Evolutionary conservation across 2,329 filamentous ascomycete genomes (phyloP).

Genomic region (Aspergillus hortae): DNA sequence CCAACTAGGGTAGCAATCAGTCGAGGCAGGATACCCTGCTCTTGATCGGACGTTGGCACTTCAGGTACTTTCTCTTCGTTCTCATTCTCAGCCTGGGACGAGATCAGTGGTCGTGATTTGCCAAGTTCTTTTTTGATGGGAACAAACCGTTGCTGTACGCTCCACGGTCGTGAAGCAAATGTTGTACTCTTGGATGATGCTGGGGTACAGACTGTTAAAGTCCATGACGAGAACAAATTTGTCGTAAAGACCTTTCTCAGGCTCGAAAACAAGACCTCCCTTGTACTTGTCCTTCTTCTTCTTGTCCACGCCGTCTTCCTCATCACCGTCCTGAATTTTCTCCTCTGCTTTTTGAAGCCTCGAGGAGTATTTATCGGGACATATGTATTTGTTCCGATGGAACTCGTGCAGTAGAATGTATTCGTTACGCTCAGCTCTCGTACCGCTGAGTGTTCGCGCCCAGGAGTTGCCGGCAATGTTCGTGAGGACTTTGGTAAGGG

Average conservation of each 20-base stretch:
- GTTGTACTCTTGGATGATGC: constrained; percentile 98
- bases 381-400: constrained; percentile 94
- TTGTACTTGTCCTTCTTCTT: constrained; percentile 99
- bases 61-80: constrained; percentile 88
- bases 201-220: constrained; percentile 98
- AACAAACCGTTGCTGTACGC: constrained; percentile 64
- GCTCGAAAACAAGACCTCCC: constrained; percentile 96
- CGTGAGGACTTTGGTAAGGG: constrained; percentile 89
- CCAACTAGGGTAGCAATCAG: constrained; percentile 90
- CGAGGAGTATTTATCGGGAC: constrained; percentile 86
- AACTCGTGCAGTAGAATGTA: constrained; percentile 99
- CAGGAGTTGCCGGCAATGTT: constrained; percentile 97
- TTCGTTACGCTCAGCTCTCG: constrained; percentile 94
- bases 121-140: neutral
- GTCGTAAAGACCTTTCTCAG: constrained; percentile 95
- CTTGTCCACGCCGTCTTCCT: constrained; percentile 61
- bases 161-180: constrained; percentile 99
- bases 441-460: constrained; percentile 93
- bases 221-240: constrained; percentile 99
- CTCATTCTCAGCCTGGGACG: constrained; percentile 51
- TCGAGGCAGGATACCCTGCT: constrained; percentile 79
- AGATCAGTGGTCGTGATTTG: constrained; percentile 10
- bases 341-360: constrained; percentile 72
- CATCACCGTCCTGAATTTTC: constrained; percentile 63
- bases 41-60: constrained; percentile 68